Evolutionary conservation across 2,329 filamentous ascomycete species (phyloP).

Genomic region (Alternaria brassicae): DNA sequence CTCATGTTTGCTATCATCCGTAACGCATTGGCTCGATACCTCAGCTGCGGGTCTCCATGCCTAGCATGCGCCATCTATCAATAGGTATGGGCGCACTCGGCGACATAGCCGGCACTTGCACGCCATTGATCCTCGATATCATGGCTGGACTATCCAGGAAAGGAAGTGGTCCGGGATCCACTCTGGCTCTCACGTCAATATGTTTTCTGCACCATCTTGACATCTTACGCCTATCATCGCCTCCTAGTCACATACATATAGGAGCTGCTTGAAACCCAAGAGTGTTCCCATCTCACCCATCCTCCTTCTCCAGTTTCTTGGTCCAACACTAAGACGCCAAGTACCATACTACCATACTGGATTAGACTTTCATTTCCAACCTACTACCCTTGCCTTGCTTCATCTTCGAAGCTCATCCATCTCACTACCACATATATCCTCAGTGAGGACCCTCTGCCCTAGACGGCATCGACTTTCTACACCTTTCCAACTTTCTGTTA

Average conservation of each 20-base stretch:
- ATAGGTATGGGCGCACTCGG: conserved; percentile 49
- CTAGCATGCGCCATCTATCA: conserved; percentile 48
- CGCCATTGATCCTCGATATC: conserved; percentile 46
- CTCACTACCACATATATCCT: background rate
- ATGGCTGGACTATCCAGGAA: conserved; percentile 45
- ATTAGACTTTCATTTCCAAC: conserved; percentile 23
- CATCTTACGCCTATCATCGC: conserved; percentile 33
- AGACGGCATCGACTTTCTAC: conserved; percentile 11
- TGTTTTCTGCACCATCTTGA: conserved; percentile 44
- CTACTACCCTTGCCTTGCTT: conserved; percentile 17
- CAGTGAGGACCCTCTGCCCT: conserved; percentile 9
- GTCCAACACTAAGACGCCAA: conserved; percentile 27
- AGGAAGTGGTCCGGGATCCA: conserved; percentile 45
- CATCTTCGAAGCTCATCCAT: conserved; percentile 10
- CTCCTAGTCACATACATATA: conserved; percentile 46
- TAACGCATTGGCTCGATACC: conserved; percentile 45
- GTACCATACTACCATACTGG: conserved; percentile 16
- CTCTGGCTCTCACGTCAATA: conserved; percentile 51
- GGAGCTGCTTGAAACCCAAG: conserved; percentile 34
- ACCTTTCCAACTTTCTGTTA: conserved; percentile 18
- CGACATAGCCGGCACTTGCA: conserved; percentile 43
- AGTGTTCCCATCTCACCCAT: conserved; percentile 29
- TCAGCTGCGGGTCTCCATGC: conserved; percentile 42
- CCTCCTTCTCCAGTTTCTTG: conserved; percentile 36
- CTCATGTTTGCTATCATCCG: conserved; percentile 50